Percentiles rank a stretch among this genome's conserved stretches.
phyloP scores from a whole-genome alignment of 2,329 filamentous ascomycete genomes.

The Pseudocercospora vitis region DNA sequence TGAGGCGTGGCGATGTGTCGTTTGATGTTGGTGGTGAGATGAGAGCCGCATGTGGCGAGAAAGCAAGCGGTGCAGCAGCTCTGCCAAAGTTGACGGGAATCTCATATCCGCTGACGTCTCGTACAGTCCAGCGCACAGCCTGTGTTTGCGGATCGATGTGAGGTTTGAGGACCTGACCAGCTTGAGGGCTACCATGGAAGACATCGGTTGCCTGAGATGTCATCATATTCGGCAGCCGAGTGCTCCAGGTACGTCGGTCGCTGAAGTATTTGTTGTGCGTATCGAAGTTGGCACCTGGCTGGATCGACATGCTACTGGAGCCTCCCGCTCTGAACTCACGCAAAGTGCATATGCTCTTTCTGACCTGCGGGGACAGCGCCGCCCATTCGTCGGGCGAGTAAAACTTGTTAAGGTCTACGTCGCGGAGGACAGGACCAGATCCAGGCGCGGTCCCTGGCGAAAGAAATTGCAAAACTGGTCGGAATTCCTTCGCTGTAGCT shows the following conservation, averaged over 20 bases:
- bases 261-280: neutral
- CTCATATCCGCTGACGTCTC: constrained; percentile 17
- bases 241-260: constrained; percentile 1
- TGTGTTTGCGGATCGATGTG: constrained; percentile 21
- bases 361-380: constrained; percentile 5
- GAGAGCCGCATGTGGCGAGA: constrained; percentile 12
- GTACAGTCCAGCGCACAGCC: constrained; percentile 23
- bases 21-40: too few relatives aligned
- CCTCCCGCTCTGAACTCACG: constrained; percentile 1
- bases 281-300: neutral
- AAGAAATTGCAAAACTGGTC: constrained; percentile 19
- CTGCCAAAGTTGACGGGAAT: constrained; percentile 22
- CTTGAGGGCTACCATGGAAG: constrained; percentile 13
- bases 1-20: constrained; percentile 18
- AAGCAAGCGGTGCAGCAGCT: constrained; percentile 7
- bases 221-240: neutral
- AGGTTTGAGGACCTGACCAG: constrained; percentile 25
- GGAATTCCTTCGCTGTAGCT: constrained; percentile 32
- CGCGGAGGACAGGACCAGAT: neutral
- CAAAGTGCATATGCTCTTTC: constrained; percentile 8
- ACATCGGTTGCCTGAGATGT: constrained; percentile 1
- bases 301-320: neutral
- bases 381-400: constrained; percentile 15
- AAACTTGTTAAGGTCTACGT: constrained; percentile 8
- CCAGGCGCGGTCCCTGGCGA: constrained; percentile 6